These are phyloP conservation scores for Solioccasus polychromus DNA, from an alignment of 768 basidiomycete species.

Conservation along the genomic window DNA sequence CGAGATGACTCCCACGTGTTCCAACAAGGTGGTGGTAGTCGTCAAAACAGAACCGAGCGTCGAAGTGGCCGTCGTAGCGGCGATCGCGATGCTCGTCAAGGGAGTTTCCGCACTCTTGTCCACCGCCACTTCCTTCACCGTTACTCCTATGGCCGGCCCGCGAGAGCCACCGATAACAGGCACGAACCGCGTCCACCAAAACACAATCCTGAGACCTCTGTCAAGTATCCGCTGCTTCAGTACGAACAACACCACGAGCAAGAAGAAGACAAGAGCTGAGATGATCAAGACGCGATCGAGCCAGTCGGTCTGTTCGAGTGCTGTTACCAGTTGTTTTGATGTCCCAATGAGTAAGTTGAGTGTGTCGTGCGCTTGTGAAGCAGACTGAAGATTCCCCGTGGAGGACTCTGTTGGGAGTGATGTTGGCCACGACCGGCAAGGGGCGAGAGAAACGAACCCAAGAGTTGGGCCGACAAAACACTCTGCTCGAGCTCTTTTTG, in stretches of 20 bases:
- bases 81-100: conserved; percentile 6
- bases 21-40: conserved; percentile 3
- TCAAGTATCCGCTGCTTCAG: conserved; percentile 86
- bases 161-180: conserved; percentile 33
- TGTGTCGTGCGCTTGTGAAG: conserved; percentile 74
- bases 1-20: neutral
- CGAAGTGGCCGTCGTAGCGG: conserved; percentile 4
- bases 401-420: conserved; percentile 57
- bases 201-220: conserved; percentile 69
- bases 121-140: conserved; percentile 6
- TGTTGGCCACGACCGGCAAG: neutral
- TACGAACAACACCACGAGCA: conserved; percentile 81
- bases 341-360: conserved; percentile 69
- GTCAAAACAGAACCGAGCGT: conserved; percentile 12
- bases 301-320: conserved; percentile 89
- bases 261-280: conserved; percentile 76
- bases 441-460: conserved; percentile 48
- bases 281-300: conserved; percentile 87
- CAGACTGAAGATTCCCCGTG: conserved; percentile 68
- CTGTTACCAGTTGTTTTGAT: conserved; percentile 82
- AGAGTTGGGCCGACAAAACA: conserved; percentile 79
- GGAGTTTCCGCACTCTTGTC: neutral
- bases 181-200: conserved; percentile 85
- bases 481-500: conserved; percentile 90
- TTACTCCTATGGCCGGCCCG: neutral